Conservation (phyloP, 768 basidiomycete species). For the Tulasnella calospora region DNA sequence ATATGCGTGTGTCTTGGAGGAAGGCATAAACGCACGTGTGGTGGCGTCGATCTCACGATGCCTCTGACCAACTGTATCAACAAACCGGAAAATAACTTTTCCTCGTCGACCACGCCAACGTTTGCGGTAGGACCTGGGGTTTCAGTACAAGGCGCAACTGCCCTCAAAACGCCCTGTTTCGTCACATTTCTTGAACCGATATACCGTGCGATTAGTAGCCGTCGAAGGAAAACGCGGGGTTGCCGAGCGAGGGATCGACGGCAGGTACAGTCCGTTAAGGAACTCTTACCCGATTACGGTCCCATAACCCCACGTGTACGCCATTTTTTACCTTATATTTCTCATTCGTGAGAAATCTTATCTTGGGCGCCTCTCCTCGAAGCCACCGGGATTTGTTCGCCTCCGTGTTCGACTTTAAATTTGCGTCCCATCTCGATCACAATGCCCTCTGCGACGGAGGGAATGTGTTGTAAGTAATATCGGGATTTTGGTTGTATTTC, state of each 20-base stretch:
- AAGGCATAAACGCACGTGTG: not conserved
- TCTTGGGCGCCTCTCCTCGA: not conserved
- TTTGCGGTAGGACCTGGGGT: not conserved
- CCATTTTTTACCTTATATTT: not conserved
- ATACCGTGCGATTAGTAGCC: not conserved
- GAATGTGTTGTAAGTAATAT: not conserved
- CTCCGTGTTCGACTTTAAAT: not conserved
- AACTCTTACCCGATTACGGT: not conserved
- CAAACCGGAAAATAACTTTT: not conserved
- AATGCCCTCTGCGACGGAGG: not conserved
- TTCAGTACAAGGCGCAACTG: not conserved
- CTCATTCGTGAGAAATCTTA: not conserved
- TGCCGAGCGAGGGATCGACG: not conserved
- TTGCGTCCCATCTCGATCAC: not conserved
- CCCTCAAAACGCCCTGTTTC: not conserved
- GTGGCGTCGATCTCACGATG: not conserved
- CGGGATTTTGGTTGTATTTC: not conserved
- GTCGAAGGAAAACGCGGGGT: not conserved
- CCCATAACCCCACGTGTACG: not conserved
- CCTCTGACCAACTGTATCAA: no score
- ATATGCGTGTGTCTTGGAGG: not conserved
- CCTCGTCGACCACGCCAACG: not conserved
- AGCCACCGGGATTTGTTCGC: not conserved
- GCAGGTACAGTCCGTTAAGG: not conserved
- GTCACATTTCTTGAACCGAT: not conserved